Percentiles rank a stretch among this genome's conserved stretches.
Conservation (phyloP, 2,329 filamentous ascomycete genomes). For the Aspergillus sp. region DNA sequence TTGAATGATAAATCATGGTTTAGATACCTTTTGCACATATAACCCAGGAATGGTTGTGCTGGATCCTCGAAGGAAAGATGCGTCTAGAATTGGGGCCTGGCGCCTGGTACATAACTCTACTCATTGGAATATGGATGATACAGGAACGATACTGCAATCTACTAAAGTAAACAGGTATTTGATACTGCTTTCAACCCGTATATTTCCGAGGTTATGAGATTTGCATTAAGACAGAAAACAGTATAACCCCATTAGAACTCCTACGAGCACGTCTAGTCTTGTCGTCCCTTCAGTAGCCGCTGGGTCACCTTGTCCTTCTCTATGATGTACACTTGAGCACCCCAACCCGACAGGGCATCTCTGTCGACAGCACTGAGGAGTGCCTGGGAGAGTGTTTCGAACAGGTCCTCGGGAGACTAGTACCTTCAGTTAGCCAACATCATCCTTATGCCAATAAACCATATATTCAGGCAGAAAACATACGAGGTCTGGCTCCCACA, state of each 20-base stretch:
- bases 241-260: conserved; percentile 25
- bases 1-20: conserved; percentile 14
- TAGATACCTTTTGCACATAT: neutral
- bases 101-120: neutral
- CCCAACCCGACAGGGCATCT: conserved; percentile 96
- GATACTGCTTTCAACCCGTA: conserved; percentile 10
- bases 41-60: neutral
- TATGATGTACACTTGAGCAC: conserved; percentile 98
- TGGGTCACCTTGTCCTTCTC: conserved; percentile 99
- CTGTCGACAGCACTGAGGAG: conserved; percentile 94
- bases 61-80: neutral
- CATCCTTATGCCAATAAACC: neutral
- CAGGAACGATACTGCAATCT: neutral
- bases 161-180: neutral
- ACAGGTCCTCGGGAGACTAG: conserved; percentile 79
- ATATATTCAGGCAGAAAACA: conserved; percentile 32
- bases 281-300: conserved; percentile 94
- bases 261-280: conserved; percentile 63
- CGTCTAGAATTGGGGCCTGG: neutral
- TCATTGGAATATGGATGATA: neutral
- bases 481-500: conserved; percentile 98
- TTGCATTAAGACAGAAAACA: conserved; percentile 20
- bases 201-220: conserved; percentile 15
- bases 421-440: conserved; percentile 1
- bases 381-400: conserved; percentile 96